Conservation (phyloP, 1,284 basidiomycete genomes). For the Wolfiporia cocos region DNA sequence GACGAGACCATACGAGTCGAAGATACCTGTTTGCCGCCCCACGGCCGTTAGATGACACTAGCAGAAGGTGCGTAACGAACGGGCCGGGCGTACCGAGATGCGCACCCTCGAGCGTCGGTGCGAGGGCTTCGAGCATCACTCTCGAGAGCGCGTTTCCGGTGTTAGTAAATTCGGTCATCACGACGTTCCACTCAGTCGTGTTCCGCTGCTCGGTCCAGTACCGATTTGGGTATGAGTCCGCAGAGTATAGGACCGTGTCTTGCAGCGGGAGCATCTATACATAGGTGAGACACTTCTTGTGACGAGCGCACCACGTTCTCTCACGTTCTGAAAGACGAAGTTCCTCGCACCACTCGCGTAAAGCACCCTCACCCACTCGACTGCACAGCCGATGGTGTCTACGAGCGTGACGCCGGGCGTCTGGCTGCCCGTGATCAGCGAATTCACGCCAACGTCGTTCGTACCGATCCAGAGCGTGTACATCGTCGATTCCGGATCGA, state of each 20-base stretch:
- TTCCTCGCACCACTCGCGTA: constrained; percentile 36
- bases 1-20: constrained; percentile 47
- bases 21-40: constrained; percentile 28
- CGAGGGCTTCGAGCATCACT: constrained; percentile 26
- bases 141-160: constrained; percentile 31
- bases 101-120: constrained; percentile 27
- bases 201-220: constrained; percentile 32
- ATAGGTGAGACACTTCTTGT: neutral
- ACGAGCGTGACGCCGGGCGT: constrained; percentile 32
- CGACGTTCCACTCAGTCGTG: constrained; percentile 33
- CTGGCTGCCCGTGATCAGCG: constrained; percentile 27
- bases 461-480: constrained; percentile 44
- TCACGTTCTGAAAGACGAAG: constrained; percentile 39
- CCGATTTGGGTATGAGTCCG: constrained; percentile 29
- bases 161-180: constrained; percentile 30
- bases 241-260: constrained; percentile 27
- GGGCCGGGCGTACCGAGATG: constrained; percentile 31
- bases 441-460: constrained; percentile 34
- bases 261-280: constrained; percentile 28
- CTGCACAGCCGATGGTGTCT: constrained; percentile 30
- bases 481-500: constrained; percentile 29
- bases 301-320: too few species aligned
- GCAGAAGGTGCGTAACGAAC: too few species aligned
- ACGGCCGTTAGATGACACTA: too few species aligned
- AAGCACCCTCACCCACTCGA: constrained; percentile 31